These are phyloP conservation scores for Cupressus sempervirens DNA, from an alignment of 75 land plant genomes.

Conservation along the genomic window DNA sequence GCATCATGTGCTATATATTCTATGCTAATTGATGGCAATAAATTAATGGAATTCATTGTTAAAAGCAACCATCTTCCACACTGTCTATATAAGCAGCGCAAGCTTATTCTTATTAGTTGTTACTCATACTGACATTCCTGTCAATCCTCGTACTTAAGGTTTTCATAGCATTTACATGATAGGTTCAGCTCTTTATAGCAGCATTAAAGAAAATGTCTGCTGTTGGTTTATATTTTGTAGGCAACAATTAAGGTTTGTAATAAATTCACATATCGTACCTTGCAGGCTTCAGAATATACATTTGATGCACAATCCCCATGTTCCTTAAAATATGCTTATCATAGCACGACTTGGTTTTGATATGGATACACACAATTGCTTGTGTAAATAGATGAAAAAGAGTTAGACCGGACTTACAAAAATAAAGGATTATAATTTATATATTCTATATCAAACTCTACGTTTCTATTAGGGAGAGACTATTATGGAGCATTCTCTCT, in stretches of 20 bases:
- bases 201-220: background rate
- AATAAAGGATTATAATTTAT: background rate
- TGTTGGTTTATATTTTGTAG: background rate
- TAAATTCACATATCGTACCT: background rate
- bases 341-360: background rate
- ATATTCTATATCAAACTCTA: background rate
- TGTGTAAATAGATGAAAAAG: background rate
- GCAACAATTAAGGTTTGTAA: background rate
- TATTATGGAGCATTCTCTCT: background rate
- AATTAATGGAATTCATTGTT: background rate
- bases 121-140: background rate
- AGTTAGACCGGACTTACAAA: background rate
- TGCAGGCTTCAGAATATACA: background rate
- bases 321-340: background rate
- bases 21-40: background rate
- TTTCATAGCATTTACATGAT: background rate
- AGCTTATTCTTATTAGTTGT: background rate
- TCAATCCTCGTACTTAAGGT: background rate
- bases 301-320: background rate
- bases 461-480: background rate
- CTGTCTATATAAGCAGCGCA: no score
- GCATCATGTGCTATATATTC: background rate
- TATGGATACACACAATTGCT: background rate
- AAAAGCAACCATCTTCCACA: no score
- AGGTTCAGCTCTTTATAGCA: background rate